phyloP scores from a whole-genome alignment of 139 green algal species.

The Tetraselmis chui region DNA sequence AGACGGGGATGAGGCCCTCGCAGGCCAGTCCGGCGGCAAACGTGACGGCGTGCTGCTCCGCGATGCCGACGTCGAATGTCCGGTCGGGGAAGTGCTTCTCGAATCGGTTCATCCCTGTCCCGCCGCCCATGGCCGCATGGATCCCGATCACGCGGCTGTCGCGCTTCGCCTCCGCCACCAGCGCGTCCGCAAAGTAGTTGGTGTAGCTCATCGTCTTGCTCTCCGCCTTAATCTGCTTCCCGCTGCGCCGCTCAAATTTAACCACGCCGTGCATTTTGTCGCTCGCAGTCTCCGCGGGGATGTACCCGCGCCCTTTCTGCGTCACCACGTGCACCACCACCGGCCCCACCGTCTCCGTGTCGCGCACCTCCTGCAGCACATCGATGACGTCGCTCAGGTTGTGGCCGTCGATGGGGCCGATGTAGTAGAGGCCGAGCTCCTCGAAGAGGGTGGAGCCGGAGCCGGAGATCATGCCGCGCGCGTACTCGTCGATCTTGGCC shows the following conservation, averaged over 20 bases:
- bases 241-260: constrained; percentile 90
- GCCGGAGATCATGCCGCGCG: constrained; percentile 95
- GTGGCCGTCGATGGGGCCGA: constrained; percentile 96
- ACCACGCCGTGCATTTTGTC: constrained; percentile 97
- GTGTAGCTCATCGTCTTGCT: constrained; percentile 83
- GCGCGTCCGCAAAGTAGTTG: constrained; percentile 95
- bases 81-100: constrained; percentile 77
- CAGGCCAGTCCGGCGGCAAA: constrained; percentile 91
- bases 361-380: constrained; percentile 84
- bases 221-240: constrained; percentile 75
- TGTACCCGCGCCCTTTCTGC: constrained; percentile 94
- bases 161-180: constrained; percentile 87
- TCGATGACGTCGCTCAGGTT: constrained; percentile 85
- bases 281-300: constrained; percentile 83
- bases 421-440: constrained; percentile 99
- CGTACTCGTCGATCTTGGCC: constrained; percentile 99
- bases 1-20: constrained; percentile 91
- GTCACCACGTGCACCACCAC: constrained; percentile 97
- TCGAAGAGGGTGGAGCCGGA: constrained; percentile 93
- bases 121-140: constrained; percentile 97
- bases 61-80: constrained; percentile 97
- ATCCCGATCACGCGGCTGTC: constrained; percentile 89
- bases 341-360: constrained; percentile 84
- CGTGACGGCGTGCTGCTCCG: constrained; percentile 96
- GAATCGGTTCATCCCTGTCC: constrained; percentile 86